Evolutionary conservation across 2,329 filamentous ascomycete species (phyloP).

Genomic region (Nothopassalora personata): DNA sequence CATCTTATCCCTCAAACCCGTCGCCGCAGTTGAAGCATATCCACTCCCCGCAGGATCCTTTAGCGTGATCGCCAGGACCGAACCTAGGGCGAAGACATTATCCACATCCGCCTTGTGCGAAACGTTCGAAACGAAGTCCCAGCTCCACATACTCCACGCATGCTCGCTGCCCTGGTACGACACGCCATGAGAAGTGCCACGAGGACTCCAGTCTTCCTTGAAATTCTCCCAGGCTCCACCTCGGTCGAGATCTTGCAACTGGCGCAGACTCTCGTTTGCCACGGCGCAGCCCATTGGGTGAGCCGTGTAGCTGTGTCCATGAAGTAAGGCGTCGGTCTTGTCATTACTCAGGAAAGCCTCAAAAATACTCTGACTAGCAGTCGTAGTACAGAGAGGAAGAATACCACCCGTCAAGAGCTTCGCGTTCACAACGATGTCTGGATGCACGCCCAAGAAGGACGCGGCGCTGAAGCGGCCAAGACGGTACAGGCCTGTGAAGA

Average conservation of each 20-base stretch:
- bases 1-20: slow-evolving; percentile 48
- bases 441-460: slow-evolving; percentile 61
- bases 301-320: slow-evolving; percentile 83
- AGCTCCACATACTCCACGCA: slow-evolving; percentile 68
- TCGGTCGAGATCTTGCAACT: slow-evolving; percentile 55
- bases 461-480: slow-evolving; percentile 67
- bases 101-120: slow-evolving; percentile 55
- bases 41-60: slow-evolving; percentile 44
- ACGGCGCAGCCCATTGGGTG: slow-evolving; percentile 77
- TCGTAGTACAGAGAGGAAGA: slow-evolving; percentile 69
- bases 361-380: slow-evolving; percentile 70
- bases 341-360: slow-evolving; percentile 63
- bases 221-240: slow-evolving; percentile 54
- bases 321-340: slow-evolving; percentile 73
- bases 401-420: slow-evolving; percentile 79
- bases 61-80: slow-evolving; percentile 63
- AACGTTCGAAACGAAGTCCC: slow-evolving; percentile 52
- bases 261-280: slow-evolving; percentile 59
- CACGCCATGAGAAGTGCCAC: slow-evolving; percentile 3
- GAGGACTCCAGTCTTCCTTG: slow-evolving; percentile 46
- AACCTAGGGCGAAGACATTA: slow-evolving; percentile 68
- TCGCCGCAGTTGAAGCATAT: slow-evolving; percentile 53
- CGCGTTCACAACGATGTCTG: slow-evolving; percentile 75
- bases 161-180: slow-evolving; percentile 3
- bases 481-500: slow-evolving; percentile 80